Conservation (phyloP, 495 filamentous ascomycete genomes). For the Tuber indicum region DNA sequence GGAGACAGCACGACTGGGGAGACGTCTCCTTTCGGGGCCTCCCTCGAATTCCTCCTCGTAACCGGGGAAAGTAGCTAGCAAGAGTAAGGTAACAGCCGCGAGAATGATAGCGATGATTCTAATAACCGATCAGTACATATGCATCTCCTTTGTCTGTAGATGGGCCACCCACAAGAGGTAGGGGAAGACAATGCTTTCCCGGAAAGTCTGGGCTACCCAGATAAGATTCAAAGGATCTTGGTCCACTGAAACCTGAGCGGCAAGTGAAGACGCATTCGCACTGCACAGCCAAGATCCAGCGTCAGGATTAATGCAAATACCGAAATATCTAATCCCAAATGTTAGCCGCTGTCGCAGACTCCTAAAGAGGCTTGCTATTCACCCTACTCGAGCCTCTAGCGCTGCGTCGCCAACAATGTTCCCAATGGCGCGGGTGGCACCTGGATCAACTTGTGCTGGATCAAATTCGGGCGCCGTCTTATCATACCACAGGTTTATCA, state of each 20-base stretch:
- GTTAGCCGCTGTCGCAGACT: neutral
- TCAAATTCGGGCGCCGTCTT: constrained; percentile 32
- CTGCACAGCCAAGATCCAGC: constrained; percentile 66
- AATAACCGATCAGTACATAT: constrained; percentile 39
- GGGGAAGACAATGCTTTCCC: constrained; percentile 74
- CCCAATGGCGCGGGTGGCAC: constrained; percentile 53
- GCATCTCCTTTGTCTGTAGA: neutral
- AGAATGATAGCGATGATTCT: constrained; percentile 73
- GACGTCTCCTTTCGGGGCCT: constrained; percentile 61
- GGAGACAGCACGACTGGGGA: constrained; percentile 65
- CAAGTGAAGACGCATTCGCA: constrained; percentile 70
- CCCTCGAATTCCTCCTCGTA: constrained; percentile 66
- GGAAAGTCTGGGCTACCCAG: constrained; percentile 72
- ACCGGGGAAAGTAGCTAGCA: constrained; percentile 73
- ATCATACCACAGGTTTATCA: constrained; percentile 50
- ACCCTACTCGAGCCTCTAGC: constrained; percentile 64
- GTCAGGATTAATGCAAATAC: constrained; percentile 68
- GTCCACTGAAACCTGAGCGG: constrained; percentile 59
- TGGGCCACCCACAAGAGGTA: constrained; percentile 57
- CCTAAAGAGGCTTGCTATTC: constrained; percentile 46
- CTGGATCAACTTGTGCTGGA: constrained; percentile 40
- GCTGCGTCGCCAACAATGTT: constrained; percentile 64
- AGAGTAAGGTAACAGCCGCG: constrained; percentile 66
- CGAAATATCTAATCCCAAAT: constrained; percentile 46
- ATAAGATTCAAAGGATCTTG: constrained; percentile 76